Evolutionary conservation across 768 basidiomycete genomes (phyloP).

Genomic region (Cubamyces lactineus): DNA sequence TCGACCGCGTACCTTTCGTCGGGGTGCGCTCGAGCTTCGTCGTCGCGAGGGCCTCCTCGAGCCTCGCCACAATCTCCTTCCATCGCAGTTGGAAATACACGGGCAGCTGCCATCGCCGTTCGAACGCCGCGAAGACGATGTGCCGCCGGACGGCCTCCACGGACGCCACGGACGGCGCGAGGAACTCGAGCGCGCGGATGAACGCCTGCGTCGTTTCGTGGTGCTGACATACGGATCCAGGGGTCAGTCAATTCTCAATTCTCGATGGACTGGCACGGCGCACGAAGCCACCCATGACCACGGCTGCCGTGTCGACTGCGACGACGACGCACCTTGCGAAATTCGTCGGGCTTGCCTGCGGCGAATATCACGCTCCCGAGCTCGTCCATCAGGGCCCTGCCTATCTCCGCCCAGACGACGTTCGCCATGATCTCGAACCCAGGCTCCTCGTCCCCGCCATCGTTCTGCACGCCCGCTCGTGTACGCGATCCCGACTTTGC

Average conservation of each 20-base stretch:
- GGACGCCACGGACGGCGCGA: slow-evolving; percentile 75
- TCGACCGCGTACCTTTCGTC: slow-evolving; percentile 43
- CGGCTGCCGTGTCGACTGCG: background rate
- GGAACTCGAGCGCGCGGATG: slow-evolving; percentile 75
- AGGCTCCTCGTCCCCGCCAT: slow-evolving; percentile 13
- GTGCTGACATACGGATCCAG: slow-evolving; percentile 53
- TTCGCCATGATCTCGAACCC: slow-evolving; percentile 86
- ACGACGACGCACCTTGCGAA: slow-evolving; percentile 67
- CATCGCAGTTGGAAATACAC: slow-evolving; percentile 97
- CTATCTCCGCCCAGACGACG: slow-evolving; percentile 88
- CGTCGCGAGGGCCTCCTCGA: slow-evolving; percentile 68
- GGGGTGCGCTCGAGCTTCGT: slow-evolving; percentile 46
- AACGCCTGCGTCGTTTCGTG: slow-evolving; percentile 85
- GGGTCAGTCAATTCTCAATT: too few species aligned
- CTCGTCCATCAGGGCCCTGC: slow-evolving; percentile 79
- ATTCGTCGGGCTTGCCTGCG: slow-evolving; percentile 89
- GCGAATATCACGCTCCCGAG: slow-evolving; percentile 84
- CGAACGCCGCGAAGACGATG: slow-evolving; percentile 70
- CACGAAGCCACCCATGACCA: too few species aligned
- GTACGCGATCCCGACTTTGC: slow-evolving; percentile 45
- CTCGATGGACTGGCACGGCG: too few species aligned
- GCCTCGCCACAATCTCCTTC: slow-evolving; percentile 84
- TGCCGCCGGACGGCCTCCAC: slow-evolving; percentile 75
- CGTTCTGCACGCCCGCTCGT: slow-evolving; percentile 12
- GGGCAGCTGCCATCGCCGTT: slow-evolving; percentile 91